A percentile compares a stretch with the other conserved stretches of the same genome.
Evolutionary conservation across 2,329 filamentous ascomycete species (phyloP).

Genomic region (Fusarium miscanthi): DNA sequence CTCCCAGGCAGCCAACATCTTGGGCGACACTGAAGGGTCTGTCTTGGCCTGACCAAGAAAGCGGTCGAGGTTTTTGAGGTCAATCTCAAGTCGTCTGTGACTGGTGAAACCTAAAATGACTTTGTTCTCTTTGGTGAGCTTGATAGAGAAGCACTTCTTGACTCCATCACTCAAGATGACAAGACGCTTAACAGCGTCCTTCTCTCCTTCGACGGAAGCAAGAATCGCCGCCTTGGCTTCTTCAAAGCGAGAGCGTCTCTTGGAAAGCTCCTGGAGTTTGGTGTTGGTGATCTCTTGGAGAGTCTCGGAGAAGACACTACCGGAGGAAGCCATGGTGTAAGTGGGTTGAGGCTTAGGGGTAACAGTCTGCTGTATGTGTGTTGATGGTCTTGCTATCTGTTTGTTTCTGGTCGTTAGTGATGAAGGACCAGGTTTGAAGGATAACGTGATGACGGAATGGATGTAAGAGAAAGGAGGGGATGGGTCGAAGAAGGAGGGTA

Average conservation of each 20-base stretch:
- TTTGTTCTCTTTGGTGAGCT: conserved; percentile 44
- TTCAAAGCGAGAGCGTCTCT: conserved; percentile 53
- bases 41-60: conserved; percentile 55
- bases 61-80: conserved; percentile 54
- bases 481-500: neutral
- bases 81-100: conserved; percentile 45
- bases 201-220: conserved; percentile 42
- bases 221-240: conserved; percentile 48
- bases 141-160: conserved; percentile 51
- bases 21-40: conserved; percentile 54
- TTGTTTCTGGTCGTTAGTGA: neutral
- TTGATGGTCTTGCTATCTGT: neutral
- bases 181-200: conserved; percentile 48
- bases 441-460: neutral
- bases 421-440: neutral
- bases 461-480: neutral
- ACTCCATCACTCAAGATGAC: conserved; percentile 50
- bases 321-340: conserved; percentile 41
- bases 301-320: conserved; percentile 56
- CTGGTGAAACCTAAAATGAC: conserved; percentile 39
- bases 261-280: conserved; percentile 58
- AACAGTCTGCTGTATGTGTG: neutral
- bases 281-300: conserved; percentile 57
- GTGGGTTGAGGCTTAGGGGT: neutral
- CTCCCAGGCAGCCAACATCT: conserved; percentile 51